Conservation (phyloP, 768 basidiomycete species). For the Gautieria morchelliformis region DNA sequence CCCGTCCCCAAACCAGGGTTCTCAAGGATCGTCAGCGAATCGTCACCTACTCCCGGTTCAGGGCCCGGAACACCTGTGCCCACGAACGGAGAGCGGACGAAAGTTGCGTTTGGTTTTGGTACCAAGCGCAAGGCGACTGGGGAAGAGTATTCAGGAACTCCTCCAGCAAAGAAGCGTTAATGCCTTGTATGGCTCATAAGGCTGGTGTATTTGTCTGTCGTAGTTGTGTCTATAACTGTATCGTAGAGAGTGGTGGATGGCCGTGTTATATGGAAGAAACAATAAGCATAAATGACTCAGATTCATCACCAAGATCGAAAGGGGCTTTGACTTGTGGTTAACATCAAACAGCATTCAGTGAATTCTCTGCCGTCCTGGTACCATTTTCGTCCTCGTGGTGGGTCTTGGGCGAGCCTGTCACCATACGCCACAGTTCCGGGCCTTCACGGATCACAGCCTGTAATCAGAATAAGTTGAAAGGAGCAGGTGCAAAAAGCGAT, state of each 20-base stretch:
- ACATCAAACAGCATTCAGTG: background rate
- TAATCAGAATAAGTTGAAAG: background rate
- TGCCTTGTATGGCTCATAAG: background rate
- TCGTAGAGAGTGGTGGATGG: background rate
- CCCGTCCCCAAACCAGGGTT: conserved; percentile 68
- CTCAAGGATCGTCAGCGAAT: conserved; percentile 59
- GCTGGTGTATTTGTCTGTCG: background rate
- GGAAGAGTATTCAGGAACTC: conserved; percentile 57
- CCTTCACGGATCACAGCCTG: conserved; percentile 17
- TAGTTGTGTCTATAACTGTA: background rate
- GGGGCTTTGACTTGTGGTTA: background rate
- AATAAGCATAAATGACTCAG: background rate
- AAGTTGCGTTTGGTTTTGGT: conserved; percentile 69
- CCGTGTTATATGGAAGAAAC: background rate
- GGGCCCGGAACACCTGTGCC: conserved; percentile 40
- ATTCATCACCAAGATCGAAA: background rate
- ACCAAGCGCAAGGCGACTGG: conserved; percentile 65
- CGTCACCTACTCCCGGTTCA: conserved; percentile 39
- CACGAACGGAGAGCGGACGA: conserved; percentile 50
- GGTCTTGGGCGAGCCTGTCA: background rate
- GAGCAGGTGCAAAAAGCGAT: background rate
- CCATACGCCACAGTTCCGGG: conserved; percentile 15
- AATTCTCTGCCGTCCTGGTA: background rate
- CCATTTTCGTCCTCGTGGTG: background rate
- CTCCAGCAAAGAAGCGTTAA: conserved; percentile 49